Base-by-base conservation (phyloP, 2,329 filamentous ascomycete species). In the Hypoxylon sp. region DNA sequence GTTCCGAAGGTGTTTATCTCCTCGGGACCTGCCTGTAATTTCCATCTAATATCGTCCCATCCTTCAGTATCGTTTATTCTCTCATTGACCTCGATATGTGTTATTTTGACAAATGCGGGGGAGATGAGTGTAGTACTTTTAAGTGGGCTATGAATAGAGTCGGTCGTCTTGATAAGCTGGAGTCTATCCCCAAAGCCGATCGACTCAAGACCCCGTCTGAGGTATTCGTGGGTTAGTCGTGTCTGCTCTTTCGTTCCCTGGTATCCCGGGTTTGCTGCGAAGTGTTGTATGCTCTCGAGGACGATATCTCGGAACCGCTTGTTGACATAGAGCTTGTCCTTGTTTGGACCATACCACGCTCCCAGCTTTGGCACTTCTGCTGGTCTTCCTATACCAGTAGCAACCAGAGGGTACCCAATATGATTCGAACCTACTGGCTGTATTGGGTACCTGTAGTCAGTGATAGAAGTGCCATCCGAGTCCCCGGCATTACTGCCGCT, bases 261-360 rank as follows among this genome's bases (percentile, higher is more conserved):
- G 19, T 50, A 65, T n/a, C 39, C 50, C 6, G 35, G 48, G 5
- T n/a, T 8, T 13, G 2, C 4, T 0, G 1, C 1, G 19, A 48
- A 62, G 9, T 57, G 26, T 1, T 19, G 2, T n/a, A 67, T 29
- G 44, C 44, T 61, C 2, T 48, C 37, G 1, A 1, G 4, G 8
- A 69, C 44, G 26, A 69, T 24, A n/a, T 59, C 14, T 3, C 1
- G 2, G 26, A 69, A 69, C 11, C 2, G 0, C 11, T 42, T 5
- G 26, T 64, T 71, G 26, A 69, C 33, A 10, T 14, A 13, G 3
- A 71, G 55, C 26, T 2, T 39, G 10, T 35, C n/a, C 0, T 14
- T 10, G 13, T 63, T 1, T 6, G 10, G 2, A 1, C 67, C 67
- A 13, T 63, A 62, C 67, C 67, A 70, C 1, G 31, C 11, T 29